These are phyloP conservation scores for Pseudogymnoascus sp. DNA, from an alignment of 2,329 filamentous ascomycete species.

Conservation along the genomic window DNA sequence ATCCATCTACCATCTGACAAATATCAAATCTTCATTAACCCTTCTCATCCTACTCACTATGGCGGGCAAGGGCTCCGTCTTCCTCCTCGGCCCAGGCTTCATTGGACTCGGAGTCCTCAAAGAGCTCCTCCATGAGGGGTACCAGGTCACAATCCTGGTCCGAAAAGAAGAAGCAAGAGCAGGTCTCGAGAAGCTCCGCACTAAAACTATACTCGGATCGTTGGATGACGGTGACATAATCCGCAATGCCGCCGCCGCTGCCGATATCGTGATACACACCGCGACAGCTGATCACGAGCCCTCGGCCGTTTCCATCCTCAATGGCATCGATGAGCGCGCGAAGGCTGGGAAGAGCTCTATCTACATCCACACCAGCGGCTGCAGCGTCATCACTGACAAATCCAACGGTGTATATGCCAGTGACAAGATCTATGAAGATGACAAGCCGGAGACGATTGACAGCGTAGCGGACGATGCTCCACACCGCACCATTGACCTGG, in stretches of 20 bases:
- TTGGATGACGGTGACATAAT: conserved; percentile 34
- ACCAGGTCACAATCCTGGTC: conserved; percentile 35
- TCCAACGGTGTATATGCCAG: conserved; percentile 27
- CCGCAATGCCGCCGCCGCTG: conserved; percentile 28
- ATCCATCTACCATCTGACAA: neutral
- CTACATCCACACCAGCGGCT: conserved; percentile 42
- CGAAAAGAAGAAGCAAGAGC: conserved; percentile 31
- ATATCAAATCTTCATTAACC: neutral
- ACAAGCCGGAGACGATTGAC: conserved; percentile 32
- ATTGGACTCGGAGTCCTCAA: conserved; percentile 40
- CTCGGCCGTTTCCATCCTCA: conserved; percentile 36
- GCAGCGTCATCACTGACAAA: conserved; percentile 33
- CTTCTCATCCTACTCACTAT: conserved; percentile 6
- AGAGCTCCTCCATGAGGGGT: conserved; percentile 33
- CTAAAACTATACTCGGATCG: conserved; percentile 32
- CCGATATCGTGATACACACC: conserved; percentile 39
- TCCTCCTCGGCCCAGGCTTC: conserved; percentile 38
- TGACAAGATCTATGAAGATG: conserved; percentile 36
- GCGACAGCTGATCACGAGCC: conserved; percentile 41
- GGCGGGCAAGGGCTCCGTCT: conserved; percentile 23
- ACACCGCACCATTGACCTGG: conserved; percentile 38
- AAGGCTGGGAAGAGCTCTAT: conserved; percentile 31
- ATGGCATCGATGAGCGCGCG: conserved; percentile 34
- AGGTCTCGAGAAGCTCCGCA: conserved; percentile 30
- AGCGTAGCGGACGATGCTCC: conserved; percentile 33